Evolutionary conservation across 176 grass and related monocot genomes (phyloP), one percentile per base, ranked within the genome.

Genomic region (Saccharum officinarum): DNA sequence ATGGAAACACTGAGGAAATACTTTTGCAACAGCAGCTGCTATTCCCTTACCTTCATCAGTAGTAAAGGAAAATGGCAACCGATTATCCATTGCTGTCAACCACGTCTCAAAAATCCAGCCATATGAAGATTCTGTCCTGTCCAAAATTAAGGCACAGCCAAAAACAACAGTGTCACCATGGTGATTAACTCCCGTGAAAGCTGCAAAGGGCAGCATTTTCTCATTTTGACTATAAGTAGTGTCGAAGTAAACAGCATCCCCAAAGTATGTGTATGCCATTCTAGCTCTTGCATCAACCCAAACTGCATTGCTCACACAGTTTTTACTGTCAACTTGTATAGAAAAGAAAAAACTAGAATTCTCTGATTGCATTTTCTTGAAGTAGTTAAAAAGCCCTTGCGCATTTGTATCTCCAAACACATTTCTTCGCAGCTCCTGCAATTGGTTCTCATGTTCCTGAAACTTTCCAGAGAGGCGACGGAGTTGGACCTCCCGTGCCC

Each of bases 241-340:
- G 74, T 98, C 93, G 8, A 98, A 95, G 46, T 91, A 95, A 80
- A 98, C 83, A 36, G 88, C 93, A 92, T 98, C 96, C 30, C 93
- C 89, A 33, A 98, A 98, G 88, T 92, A 95, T 71, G 67, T 86
- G 83, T 95, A 91, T 79, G 90, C 75, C 79, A 98, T 90, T 87
- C 86, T 94, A 89, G 93, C 85, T 86, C 89, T 98, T 38, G 96
- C 91, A 95, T 95, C 93, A 67, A 86, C 90, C 96, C 96, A 98
- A 22, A 95, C 88, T 13, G 71, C 96, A 89, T 94, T 95, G 63
- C 87, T 94, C 70, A 94, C 44, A 76, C 89, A 92, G 66, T 98
- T 98, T 67, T 79, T 90, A 77, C 87, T 79, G 77, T 98, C 96
- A 54, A 90, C 89, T 62, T 95, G 91, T 49, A 84, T 80, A 38